Percentiles rank a stretch among this genome's conserved stretches.
These are phyloP conservation scores for Batkoa obscura DNA, from an alignment of 371 early-diverging fungal genomes.

Conservation along the genomic window DNA sequence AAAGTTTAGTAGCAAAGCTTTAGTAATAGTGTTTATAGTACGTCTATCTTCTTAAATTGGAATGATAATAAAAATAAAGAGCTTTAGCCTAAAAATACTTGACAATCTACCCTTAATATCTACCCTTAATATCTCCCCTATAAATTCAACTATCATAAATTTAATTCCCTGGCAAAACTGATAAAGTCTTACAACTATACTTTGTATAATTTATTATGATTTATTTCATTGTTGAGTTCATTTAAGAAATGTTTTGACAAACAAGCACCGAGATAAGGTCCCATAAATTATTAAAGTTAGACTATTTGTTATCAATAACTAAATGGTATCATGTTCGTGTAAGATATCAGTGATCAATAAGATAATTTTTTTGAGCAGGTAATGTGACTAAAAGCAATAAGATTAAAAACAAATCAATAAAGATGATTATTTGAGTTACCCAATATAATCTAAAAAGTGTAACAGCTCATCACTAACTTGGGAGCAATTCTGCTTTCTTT, in stretches of 20 bases:
- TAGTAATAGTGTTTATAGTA: slow-evolving; percentile 92
- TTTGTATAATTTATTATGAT: slow-evolving; percentile 93
- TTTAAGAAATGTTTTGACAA: slow-evolving; percentile 90
- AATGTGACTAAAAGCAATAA: slow-evolving; percentile 40
- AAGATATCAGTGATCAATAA: slow-evolving; percentile 92
- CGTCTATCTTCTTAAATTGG: slow-evolving; percentile 96
- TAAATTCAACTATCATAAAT: slow-evolving; percentile 79
- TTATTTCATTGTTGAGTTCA: slow-evolving; percentile 97
- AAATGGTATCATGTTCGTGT: slow-evolving; percentile 85
- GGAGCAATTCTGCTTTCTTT: slow-evolving; percentile 78
- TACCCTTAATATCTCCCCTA: slow-evolving; percentile 79
- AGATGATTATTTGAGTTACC: slow-evolving; percentile 24
- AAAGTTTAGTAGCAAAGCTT: slow-evolving; percentile 92
- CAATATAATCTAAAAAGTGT: slow-evolving; percentile 89
- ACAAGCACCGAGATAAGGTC: slow-evolving; percentile 92
- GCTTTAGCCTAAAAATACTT: no score
- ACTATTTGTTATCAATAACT: neutral
- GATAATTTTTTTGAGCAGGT: slow-evolving; percentile 98
- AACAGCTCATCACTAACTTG: slow-evolving; percentile 67
- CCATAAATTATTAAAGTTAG: slow-evolving; percentile 29
- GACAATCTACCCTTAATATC: slow-evolving; percentile 29
- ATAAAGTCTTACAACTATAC: slow-evolving; percentile 95
- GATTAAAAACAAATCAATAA: no score
- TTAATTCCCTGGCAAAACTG: slow-evolving; percentile 65
- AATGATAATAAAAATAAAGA: neutral